A percentile compares a stretch with the other conserved stretches of the same genome.
phyloP scores from a whole-genome alignment of 768 basidiomycete species.

The Suillus occidentalis region DNA sequence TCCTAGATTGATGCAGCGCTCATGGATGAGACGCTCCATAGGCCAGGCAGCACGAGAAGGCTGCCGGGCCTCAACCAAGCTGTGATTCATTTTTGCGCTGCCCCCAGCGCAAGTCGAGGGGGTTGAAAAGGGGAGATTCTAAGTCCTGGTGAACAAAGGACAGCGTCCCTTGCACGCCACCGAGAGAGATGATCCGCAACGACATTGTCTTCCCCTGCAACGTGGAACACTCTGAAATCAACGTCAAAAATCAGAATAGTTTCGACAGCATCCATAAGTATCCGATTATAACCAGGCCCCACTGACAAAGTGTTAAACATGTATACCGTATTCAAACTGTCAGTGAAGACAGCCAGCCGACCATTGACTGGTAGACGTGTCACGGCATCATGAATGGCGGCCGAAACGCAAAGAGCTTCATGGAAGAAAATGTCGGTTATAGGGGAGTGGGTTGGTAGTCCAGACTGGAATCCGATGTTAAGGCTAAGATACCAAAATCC shows the following conservation, averaged over 20 bases:
- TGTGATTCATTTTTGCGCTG: no score
- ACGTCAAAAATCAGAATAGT: constrained; percentile 12
- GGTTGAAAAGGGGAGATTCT: no score
- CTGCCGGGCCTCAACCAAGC: not conserved
- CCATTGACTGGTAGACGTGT: no score
- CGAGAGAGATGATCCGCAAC: constrained; percentile 26
- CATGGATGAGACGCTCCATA: not conserved
- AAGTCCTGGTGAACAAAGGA: no score
- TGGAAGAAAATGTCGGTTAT: constrained; percentile 8
- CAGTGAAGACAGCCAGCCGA: constrained; percentile 19
- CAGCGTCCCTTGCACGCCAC: no score
- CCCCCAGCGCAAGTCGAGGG: no score
- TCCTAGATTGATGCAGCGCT: not conserved
- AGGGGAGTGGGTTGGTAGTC: not conserved
- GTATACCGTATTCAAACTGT: constrained; percentile 32
- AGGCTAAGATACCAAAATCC: constrained; percentile 13
- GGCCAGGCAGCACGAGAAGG: not conserved
- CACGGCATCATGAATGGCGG: constrained; percentile 1
- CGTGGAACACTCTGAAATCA: constrained; percentile 22
- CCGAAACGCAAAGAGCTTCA: constrained; percentile 16
- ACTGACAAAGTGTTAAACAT: constrained; percentile 28
- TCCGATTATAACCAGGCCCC: constrained; percentile 5
- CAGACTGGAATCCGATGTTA: constrained; percentile 11
- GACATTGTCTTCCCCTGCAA: constrained; percentile 24
- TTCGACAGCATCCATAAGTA: constrained; percentile 20